phyloP scores from a whole-genome alignment of 2,329 filamentous ascomycete genomes.

The Aspergillus latus region DNA sequence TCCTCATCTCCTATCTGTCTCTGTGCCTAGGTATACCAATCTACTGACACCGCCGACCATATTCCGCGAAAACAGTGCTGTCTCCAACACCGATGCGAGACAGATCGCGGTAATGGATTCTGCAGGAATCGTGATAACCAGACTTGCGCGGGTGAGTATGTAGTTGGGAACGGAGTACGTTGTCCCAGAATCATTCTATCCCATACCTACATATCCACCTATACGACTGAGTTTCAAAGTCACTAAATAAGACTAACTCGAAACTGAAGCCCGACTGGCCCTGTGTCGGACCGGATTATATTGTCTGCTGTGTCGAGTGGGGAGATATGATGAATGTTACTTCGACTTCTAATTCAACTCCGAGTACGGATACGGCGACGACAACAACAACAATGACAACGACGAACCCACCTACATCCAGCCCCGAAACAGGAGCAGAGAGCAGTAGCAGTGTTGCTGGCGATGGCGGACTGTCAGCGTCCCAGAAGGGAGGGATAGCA shows the following conservation, averaged over 20 bases:
- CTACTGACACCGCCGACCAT: background rate
- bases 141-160: constrained; percentile 13
- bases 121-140: constrained; percentile 15
- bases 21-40: background rate
- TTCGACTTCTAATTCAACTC: background rate
- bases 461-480: background rate
- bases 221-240: background rate
- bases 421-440: background rate
- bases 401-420: background rate
- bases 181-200: background rate
- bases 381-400: background rate
- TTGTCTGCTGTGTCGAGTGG: constrained; percentile 14
- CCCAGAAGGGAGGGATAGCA: constrained; percentile 16
- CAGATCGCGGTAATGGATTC: constrained; percentile 6
- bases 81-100: constrained; percentile 8
- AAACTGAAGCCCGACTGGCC: background rate
- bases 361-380: background rate
- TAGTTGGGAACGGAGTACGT: constrained; percentile 11
- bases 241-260: background rate
- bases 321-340: constrained; percentile 8
- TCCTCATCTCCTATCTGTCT: background rate
- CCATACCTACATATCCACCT: background rate
- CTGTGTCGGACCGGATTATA: constrained; percentile 10
- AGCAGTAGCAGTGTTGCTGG: background rate
- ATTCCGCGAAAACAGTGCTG: constrained; percentile 10